These are phyloP conservation scores for Collybia nuda DNA, from an alignment of 768 basidiomycete genomes.

Conservation along the genomic window DNA sequence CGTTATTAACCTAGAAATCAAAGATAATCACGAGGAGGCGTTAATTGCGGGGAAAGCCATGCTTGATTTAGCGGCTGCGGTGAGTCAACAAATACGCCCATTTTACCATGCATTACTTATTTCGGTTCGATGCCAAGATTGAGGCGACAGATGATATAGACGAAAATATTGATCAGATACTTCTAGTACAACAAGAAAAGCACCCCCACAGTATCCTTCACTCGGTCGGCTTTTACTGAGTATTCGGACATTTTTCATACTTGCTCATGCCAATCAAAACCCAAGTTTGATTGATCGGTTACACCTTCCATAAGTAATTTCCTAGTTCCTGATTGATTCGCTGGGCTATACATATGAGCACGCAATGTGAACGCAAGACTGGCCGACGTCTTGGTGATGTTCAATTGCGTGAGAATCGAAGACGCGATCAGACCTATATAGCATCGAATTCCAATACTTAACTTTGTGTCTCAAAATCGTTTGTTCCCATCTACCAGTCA, in stretches of 20 bases:
- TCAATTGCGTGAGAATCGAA: constrained; percentile 58
- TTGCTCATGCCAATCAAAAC: not conserved
- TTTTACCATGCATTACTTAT: constrained; percentile 1
- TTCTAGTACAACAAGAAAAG: constrained; percentile 81
- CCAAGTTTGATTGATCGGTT: not conserved
- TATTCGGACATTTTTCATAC: not conserved
- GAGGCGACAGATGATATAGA: constrained; percentile 86
- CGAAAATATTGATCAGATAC: constrained; percentile 84
- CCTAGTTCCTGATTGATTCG: too few relatives aligned
- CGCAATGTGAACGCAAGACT: constrained; percentile 42
- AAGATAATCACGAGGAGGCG: constrained; percentile 99
- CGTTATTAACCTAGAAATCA: constrained; percentile 96
- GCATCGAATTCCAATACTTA: constrained; percentile 1
- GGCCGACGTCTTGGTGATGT: constrained; percentile 11
- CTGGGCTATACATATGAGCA: constrained; percentile 22
- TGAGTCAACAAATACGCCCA: constrained; percentile 38
- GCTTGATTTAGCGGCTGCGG: constrained; percentile 85
- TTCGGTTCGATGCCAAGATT: constrained; percentile 51
- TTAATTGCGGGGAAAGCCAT: constrained; percentile 94
- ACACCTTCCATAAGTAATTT: not conserved
- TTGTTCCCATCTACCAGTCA: not conserved
- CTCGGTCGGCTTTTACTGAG: constrained; percentile 87
- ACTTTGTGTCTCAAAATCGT: not conserved
- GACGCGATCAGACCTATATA: constrained; percentile 42
- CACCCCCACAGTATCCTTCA: constrained; percentile 93